Evolutionary conservation across 2,329 filamentous ascomycete species (phyloP).

Genomic region (Eutypella sp.): DNA sequence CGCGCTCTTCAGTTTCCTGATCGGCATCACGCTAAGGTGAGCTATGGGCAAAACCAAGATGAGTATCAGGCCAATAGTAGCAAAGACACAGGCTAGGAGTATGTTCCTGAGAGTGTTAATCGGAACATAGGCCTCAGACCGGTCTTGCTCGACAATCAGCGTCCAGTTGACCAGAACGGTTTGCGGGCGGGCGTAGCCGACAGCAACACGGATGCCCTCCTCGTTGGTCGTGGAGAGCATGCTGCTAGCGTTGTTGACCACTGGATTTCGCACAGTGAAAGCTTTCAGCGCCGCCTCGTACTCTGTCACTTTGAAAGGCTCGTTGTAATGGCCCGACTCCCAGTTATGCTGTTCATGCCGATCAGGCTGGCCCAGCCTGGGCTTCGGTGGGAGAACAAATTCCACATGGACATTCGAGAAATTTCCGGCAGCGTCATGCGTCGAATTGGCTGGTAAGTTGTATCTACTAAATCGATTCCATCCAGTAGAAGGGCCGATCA

Average conservation of each 20-base stretch:
- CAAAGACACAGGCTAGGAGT: conserved; percentile 79
- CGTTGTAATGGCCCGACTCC: conserved; percentile 35
- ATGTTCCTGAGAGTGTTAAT: conserved; percentile 74
- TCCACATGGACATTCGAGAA: conserved; percentile 45
- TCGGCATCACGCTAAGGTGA: conserved; percentile 76
- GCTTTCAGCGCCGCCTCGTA: conserved; percentile 61
- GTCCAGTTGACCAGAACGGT: conserved; percentile 74
- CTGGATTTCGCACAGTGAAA: conserved; percentile 46
- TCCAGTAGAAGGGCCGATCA: conserved; percentile 61
- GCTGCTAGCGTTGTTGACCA: conserved; percentile 64
- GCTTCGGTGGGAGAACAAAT: conserved; percentile 56
- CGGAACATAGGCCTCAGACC: conserved; percentile 68
- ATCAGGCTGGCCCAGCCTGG: conserved; percentile 33
- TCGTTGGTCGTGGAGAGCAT: conserved; percentile 69
- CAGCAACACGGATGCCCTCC: conserved; percentile 61
- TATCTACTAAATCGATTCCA: conserved; percentile 59
- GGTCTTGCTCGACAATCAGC: conserved; percentile 71
- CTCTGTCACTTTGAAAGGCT: conserved; percentile 51
- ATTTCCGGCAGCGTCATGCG: conserved; percentile 29
- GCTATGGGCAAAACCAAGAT: conserved; percentile 72
- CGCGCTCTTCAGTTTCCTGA: conserved; percentile 68
- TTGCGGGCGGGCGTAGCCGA: conserved; percentile 71
- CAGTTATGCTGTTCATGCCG: conserved; percentile 45
- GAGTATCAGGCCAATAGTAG: conserved; percentile 68
- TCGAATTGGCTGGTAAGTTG: conserved; percentile 41